Evolutionary conservation across 768 basidiomycete genomes (phyloP), one percentile per base, ranked within the genome.

Genomic region (Floccularia luteovirens): DNA sequence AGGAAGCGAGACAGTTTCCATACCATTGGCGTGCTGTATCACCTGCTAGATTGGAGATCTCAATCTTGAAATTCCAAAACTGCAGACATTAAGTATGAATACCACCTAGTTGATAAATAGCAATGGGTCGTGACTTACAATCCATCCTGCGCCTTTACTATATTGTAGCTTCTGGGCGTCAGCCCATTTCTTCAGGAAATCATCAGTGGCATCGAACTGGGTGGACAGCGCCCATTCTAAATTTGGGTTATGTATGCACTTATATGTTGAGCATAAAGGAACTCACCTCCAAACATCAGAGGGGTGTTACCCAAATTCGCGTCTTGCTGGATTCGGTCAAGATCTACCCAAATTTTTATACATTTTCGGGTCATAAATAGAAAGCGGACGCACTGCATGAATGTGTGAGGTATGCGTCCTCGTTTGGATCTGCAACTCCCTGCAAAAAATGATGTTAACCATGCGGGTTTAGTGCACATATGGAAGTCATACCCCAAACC

Each of bases 31-130:
- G 62, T 20, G 72, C 69, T n/a, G 68, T 56, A 45, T 67, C 65
- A 5, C 74, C 77, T 3, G 75, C 72, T 20, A 59, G 42, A 1
- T 41, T 39, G 1, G 78, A 80, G 27, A 58, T 70, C 56, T 87
- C 85, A 4, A 78, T 65, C 50, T 80, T 83, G 66, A 87, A 86
- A 57, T 76, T 84, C 83, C 83, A 87, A 48, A 65, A 66, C 64
- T 66, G 37, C 13, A 28, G 33, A 14, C n/a, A 37, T 17, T 24
- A 35, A 12, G 33, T 22, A 14, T 3, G 19, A 25, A n/a, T n/a
- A n/a, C n/a, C n/a, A n/a, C n/a, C n/a, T n/a, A n/a, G n/a, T n/a
- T n/a, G n/a, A n/a, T n/a, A n/a, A n/a, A n/a, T n/a, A n/a, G n/a
- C n/a, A n/a, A 16, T 34, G 44, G 4, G 11, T 36, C 21, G 28